Percentiles rank a stretch among this genome's conserved stretches.
phyloP scores from a whole-genome alignment of 2,329 filamentous ascomycete genomes.

The Colletotrichum limetticola region DNA sequence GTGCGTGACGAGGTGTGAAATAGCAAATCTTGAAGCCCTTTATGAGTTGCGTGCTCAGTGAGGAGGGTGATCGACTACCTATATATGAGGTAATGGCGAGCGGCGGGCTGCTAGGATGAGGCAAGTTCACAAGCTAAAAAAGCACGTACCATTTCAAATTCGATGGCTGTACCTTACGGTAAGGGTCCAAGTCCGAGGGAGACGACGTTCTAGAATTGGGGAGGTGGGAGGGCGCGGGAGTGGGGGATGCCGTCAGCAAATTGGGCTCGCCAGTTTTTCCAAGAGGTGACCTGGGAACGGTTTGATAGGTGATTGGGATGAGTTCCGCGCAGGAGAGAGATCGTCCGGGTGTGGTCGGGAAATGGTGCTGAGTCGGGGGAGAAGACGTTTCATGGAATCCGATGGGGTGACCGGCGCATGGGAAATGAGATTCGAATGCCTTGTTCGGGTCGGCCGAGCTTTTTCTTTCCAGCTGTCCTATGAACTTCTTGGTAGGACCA shows the following conservation, averaged over 20 bases:
- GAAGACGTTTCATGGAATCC: conserved; percentile 21
- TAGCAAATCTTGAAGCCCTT: neutral
- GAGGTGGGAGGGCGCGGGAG: neutral
- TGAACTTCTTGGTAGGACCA: neutral
- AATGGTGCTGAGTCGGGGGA: conserved; percentile 14
- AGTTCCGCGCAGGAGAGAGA: neutral
- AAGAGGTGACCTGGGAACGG: neutral
- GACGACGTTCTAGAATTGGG: neutral
- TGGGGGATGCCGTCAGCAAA: conserved; percentile 2
- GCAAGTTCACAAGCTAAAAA: neutral
- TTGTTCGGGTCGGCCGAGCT: conserved; percentile 15
- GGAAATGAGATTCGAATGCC: neutral
- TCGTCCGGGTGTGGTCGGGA: neutral
- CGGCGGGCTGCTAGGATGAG: conserved; percentile 1
- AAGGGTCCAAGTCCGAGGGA: neutral
- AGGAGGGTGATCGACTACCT: neutral
- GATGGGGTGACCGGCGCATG: conserved; percentile 19
- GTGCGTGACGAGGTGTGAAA: neutral
- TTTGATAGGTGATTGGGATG: neutral
- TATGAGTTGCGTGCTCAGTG: neutral
- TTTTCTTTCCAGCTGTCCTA: neutral
- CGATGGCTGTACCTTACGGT: neutral
- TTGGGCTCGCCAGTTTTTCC: neutral
- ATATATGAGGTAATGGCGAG: conserved; percentile 17
- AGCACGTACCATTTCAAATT: conserved; percentile 29